phyloP scores from a whole-genome alignment of 1,284 basidiomycete species.

The Inonotus obliquus region DNA sequence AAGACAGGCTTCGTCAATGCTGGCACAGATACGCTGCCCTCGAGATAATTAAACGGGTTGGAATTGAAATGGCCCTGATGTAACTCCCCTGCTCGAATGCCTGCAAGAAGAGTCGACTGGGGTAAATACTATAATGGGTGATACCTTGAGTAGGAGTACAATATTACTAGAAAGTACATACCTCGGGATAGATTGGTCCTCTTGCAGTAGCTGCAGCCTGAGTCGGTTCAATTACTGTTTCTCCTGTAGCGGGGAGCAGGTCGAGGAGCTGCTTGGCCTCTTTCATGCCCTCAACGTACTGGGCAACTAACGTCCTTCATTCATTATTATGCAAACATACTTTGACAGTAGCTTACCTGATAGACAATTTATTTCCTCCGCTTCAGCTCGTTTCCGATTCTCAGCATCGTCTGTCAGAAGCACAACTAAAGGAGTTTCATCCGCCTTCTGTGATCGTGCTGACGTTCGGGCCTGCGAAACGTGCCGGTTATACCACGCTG shows the following conservation, averaged over 20 bases:
- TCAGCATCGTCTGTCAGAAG: slow-evolving; percentile 88
- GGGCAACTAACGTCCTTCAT: slow-evolving; percentile 46
- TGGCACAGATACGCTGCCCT: slow-evolving; percentile 82
- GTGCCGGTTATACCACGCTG: slow-evolving; percentile 82
- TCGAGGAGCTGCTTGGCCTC: slow-evolving; percentile 69
- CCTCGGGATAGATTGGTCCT: slow-evolving; percentile 75
- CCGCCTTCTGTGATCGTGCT: slow-evolving; percentile 40
- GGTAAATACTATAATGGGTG: slow-evolving; percentile 69
- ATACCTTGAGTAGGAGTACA: not conserved
- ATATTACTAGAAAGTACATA: slow-evolving; percentile 30
- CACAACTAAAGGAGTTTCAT: slow-evolving; percentile 58
- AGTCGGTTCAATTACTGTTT: slow-evolving; percentile 58
- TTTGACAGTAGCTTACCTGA: slow-evolving; percentile 47
- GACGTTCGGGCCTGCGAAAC: slow-evolving; percentile 45
- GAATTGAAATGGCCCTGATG: slow-evolving; percentile 95
- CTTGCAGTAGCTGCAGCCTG: slow-evolving; percentile 42
- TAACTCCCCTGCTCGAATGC: slow-evolving; percentile 80
- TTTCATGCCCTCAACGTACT: slow-evolving; percentile 75
- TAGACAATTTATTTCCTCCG: slow-evolving; percentile 59
- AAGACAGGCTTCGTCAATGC: slow-evolving; percentile 78
- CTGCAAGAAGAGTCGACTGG: slow-evolving; percentile 69
- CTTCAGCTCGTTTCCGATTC: slow-evolving; percentile 74
- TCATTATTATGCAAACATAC: not conserved
- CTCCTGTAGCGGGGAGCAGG: slow-evolving; percentile 65
- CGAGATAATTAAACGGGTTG: slow-evolving; percentile 94